phyloP scores from a whole-genome alignment of 208 protist species.

The Leishmania lainsoni region DNA sequence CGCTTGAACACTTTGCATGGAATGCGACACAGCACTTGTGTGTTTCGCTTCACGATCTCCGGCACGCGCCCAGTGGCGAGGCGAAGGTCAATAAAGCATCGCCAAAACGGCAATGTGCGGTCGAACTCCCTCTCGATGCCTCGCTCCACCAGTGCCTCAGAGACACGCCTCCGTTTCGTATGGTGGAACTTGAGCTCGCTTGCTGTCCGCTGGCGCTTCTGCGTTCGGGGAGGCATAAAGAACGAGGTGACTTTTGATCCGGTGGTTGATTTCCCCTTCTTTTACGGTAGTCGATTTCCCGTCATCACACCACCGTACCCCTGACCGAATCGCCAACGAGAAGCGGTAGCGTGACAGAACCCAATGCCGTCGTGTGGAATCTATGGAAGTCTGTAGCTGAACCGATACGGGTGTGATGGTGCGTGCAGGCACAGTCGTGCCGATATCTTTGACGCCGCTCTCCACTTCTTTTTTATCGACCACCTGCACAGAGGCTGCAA shows the following conservation, averaged over 20 bases:
- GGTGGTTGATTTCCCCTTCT: background rate
- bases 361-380: background rate
- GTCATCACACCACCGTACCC: background rate
- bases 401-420: background rate
- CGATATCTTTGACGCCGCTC: background rate
- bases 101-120: slow-evolving; percentile 74
- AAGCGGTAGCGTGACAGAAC: background rate
- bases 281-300: background rate
- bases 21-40: slow-evolving; percentile 37
- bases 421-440: background rate
- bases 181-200: slow-evolving; percentile 6
- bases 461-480: background rate
- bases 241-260: background rate
- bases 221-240: background rate
- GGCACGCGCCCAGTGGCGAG: slow-evolving; percentile 24
- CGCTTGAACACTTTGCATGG: slow-evolving; percentile 56
- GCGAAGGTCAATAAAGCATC: slow-evolving; percentile 56
- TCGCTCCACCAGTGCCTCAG: slow-evolving; percentile 31
- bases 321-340: too few relatives aligned
- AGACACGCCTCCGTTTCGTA: slow-evolving; percentile 24
- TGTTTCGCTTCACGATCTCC: slow-evolving; percentile 35
- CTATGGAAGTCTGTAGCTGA: background rate
- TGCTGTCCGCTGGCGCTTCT: slow-evolving; percentile 3
- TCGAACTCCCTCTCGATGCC: slow-evolving; percentile 59
- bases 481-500: background rate